Conservation (phyloP, 73 alveolate species). For the Blepharisma stoltei region DNA sequence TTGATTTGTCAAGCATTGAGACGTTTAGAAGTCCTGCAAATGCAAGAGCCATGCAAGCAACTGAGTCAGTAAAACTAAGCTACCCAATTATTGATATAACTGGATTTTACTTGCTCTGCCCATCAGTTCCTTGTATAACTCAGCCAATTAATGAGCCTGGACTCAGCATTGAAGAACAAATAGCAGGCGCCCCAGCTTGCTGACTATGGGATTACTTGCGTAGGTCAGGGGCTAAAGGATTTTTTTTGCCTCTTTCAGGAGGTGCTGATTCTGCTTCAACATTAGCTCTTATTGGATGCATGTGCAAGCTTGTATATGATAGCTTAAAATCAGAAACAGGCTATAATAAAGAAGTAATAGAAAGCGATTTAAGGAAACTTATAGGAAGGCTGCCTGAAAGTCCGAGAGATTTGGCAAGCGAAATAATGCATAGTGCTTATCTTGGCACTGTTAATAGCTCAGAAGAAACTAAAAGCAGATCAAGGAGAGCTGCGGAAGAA, state of each 20-base stretch:
- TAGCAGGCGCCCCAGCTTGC: constrained; percentile 79
- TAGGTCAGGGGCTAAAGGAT: constrained; percentile 93
- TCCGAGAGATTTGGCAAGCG: constrained; percentile 59
- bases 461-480: constrained; percentile 67
- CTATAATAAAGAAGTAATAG: constrained; percentile 21
- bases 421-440: constrained; percentile 49
- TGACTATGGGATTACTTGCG: constrained; percentile 96
- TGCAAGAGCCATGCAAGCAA: constrained; percentile 30
- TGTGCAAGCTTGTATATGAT: constrained; percentile 49
- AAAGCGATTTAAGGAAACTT: constrained; percentile 48
- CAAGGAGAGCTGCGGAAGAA: constrained; percentile 69
- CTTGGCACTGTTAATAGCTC: constrained; percentile 49
- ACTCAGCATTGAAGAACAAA: constrained; percentile 72
- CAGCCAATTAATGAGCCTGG: neutral
- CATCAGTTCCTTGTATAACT: neutral
- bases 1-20: constrained; percentile 80
- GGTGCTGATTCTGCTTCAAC: constrained; percentile 91
- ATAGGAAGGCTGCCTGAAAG: constrained; percentile 57
- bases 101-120: neutral
- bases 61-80: constrained; percentile 45
- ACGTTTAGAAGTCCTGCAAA: constrained; percentile 46
- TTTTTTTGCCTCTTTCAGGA: constrained; percentile 91
- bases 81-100: constrained; percentile 19
- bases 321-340: neutral
- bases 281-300: constrained; percentile 62